Base-by-base conservation (phyloP, 768 basidiomycete species). In the Sarcodon aspratus region DNA sequence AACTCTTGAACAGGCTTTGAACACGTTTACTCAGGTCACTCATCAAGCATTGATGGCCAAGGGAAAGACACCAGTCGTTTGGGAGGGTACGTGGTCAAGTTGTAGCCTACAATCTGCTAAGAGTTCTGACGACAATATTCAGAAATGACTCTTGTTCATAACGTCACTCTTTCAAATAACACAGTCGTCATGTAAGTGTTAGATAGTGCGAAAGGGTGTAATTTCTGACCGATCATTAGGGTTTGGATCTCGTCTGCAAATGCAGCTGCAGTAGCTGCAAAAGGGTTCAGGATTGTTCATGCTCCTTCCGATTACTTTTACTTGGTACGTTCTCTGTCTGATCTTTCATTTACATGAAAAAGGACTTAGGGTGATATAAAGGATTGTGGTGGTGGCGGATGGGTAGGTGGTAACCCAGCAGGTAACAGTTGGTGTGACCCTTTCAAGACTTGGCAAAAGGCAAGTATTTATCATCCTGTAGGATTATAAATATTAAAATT, bases 401-500 rank as follows among this genome's bases (percentile, higher is more conserved):
- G 84, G 82, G 63, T 85, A 9, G 83, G 82, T 0, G 61, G 74
- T 33, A 62, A 56, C 54, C 66, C 73, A 1, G 51, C 53, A n/a
- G 72, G 76, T 5, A 78, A 77, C 51, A 79, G 77, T 55, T 86
- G 84, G 81, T 85, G 82, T 57, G 81, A 82, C 55, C 82, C 83
- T 0, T 86, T 81, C 76, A 86, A 86, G 63, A 79, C 79, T 6
- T 90, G 86, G 86, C 78, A 83, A 58, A 74, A 78, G 64, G 82
- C 83, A 48, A 50, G 57, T 50, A 47, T n/a, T 11, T 36, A 32
- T 27, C 7, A 17, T 32, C 18, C 32, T 8, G 18, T 36, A 7
- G 31, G 33, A 7, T 34, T 35, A 31, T 33, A 43, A 9, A 54
- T 47, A 50, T 55, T 57, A 62, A 40, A 50, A 57, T 44, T 61